Base-by-base conservation (phyloP, 257 asterid genomes). In the Thymus mandschuricus region DNA sequence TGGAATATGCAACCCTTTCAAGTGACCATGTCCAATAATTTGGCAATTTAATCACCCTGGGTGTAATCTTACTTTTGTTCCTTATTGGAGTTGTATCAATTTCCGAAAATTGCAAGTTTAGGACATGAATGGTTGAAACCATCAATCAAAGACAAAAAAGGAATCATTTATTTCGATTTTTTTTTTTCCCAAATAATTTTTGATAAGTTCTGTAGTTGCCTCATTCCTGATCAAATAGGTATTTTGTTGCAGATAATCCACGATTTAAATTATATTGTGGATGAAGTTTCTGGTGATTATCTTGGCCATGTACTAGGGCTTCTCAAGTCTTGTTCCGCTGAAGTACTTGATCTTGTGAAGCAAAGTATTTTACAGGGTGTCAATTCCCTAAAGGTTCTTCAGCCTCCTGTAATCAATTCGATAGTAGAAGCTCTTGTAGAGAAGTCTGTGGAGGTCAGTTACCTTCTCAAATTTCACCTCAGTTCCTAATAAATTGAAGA, bases 311-410 rank as follows among this genome's bases (percentile, higher is more conserved):
- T 89, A 63, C 84, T 86, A 54, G 95, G 78, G 85, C 81, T 86
- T 80, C 95, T 95, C 55, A 84, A 86, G 80, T 71, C 85, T 50
- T 91, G 99, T 78, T 75, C 98, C 21, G 15, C 80, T 52, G 96
- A 87, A 84, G 91, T 95, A 65, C 87, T 84, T 76, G 96, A 86
- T 78, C 86, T 84, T 84, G 97, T 95, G 70, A 89, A 83, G 83
- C 90, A 86, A 83, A 88, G 99, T 75, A 89, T 95, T 74, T 76
- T 89, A 75, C 96, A 79, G 66, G 96, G 98, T 58, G 91, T 80
- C 49, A 75, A 88, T 71, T 85, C 94, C 71, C 86, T 95, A 49
- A 85, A 84, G 79, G 89, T 68, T 66, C 92, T 87, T 79, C 85
- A 86, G 71, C 97, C 99, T 60, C 82, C 60, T 51, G 91, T 87